Percentiles rank a stretch among this genome's conserved stretches.
These are phyloP conservation scores for Balakata baccata DNA, from an alignment of 345 rosid species.

Conservation along the genomic window DNA sequence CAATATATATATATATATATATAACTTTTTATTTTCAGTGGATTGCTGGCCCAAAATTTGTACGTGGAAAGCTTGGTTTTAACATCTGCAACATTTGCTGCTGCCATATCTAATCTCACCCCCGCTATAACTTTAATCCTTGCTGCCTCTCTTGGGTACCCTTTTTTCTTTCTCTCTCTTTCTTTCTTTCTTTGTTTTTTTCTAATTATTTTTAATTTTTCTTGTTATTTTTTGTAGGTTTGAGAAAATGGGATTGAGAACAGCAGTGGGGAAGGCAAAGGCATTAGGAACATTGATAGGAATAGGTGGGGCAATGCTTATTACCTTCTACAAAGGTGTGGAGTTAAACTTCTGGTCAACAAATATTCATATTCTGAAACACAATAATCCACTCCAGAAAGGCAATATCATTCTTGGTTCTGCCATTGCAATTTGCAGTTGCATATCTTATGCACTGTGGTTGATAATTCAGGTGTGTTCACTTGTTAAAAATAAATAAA, in stretches of 20 bases:
- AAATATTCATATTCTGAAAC: conserved; percentile 12
- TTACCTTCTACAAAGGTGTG: conserved; percentile 19
- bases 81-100: conserved; percentile 19
- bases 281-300: conserved; percentile 16
- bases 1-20: too few species aligned
- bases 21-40: background rate
- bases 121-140: conserved; percentile 11
- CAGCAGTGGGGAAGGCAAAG: conserved; percentile 17
- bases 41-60: conserved; percentile 5
- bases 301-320: conserved; percentile 25
- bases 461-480: conserved; percentile 17
- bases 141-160: conserved; percentile 6
- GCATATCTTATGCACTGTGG: conserved; percentile 20
- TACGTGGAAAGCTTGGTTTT: conserved; percentile 11
- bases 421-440: conserved; percentile 3
- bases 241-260: conserved; percentile 10
- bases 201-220: background rate
- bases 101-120: conserved; percentile 10
- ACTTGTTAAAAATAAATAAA: background rate
- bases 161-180: background rate
- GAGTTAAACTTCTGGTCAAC: conserved; percentile 18
- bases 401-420: background rate
- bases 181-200: too few species aligned
- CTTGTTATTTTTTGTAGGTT: too few species aligned
- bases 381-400: background rate